A percentile compares a stretch with the other conserved stretches of the same genome.
Conservation (phyloP, 352 stramenopile genomes). For the Phytophthora europaea region DNA sequence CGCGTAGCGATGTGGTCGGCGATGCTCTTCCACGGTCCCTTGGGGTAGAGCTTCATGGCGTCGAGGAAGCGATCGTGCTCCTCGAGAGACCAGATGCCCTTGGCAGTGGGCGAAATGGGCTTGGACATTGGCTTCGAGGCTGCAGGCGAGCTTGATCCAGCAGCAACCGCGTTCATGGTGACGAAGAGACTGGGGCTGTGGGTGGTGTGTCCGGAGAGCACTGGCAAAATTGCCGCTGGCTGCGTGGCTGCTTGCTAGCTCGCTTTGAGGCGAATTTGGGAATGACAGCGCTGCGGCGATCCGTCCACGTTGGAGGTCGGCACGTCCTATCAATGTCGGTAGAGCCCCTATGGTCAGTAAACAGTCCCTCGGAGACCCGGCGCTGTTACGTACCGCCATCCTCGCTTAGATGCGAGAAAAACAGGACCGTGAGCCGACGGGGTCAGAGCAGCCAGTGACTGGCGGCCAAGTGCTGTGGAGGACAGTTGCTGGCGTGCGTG, state of each 20-base stretch:
- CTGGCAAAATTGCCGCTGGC: not conserved
- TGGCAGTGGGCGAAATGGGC: constrained; percentile 45
- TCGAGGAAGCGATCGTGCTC: constrained; percentile 81
- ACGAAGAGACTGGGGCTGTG: not conserved
- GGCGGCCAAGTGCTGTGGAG: not conserved
- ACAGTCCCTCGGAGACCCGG: constrained; percentile 18
- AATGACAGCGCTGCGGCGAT: constrained; percentile 35
- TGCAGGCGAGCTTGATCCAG: constrained; percentile 34
- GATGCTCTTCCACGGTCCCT: constrained; percentile 80
- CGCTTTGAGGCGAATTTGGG: constrained; percentile 35
- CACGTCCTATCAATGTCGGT: constrained; percentile 33
- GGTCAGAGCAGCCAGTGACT: not conserved
- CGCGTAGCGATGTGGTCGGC: constrained; percentile 77
- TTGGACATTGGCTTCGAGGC: constrained; percentile 24
- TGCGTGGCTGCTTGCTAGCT: constrained; percentile 21
- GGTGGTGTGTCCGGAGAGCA: constrained; percentile 4
- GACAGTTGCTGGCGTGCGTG: not conserved
- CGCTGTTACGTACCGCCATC: constrained; percentile 35
- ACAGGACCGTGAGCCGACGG: not conserved
- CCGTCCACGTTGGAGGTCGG: constrained; percentile 32
- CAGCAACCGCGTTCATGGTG: constrained; percentile 38
- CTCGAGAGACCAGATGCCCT: constrained; percentile 71
- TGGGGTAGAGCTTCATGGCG: constrained; percentile 74
- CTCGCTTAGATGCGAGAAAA: constrained; percentile 13
- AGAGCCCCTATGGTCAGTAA: constrained; percentile 37